These are phyloP conservation scores for Chalara sp. DNA, from an alignment of 2,329 filamentous ascomycete species.

Conservation along the genomic window DNA sequence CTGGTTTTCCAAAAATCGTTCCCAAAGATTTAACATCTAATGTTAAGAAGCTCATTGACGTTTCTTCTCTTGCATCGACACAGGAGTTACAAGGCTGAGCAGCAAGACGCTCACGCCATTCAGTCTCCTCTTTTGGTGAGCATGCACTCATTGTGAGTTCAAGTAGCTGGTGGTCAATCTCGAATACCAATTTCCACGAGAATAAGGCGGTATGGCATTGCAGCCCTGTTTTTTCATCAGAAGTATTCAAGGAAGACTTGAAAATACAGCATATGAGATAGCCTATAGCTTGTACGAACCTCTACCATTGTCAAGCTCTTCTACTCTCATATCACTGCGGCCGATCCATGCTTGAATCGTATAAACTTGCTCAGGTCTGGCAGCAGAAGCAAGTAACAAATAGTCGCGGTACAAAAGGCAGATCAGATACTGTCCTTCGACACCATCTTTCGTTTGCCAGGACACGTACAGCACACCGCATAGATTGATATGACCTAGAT, in stretches of 20 bases:
- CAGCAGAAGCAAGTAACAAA: slow-evolving; percentile 65
- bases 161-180: slow-evolving; percentile 67
- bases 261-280: neutral
- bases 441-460: slow-evolving; percentile 64
- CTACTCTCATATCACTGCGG: slow-evolving; percentile 57
- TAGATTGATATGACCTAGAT: slow-evolving; percentile 72
- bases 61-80: slow-evolving; percentile 37
- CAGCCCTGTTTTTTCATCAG: slow-evolving; percentile 48
- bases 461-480: slow-evolving; percentile 80
- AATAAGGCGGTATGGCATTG: slow-evolving; percentile 82
- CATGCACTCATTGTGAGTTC: slow-evolving; percentile 86
- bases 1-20: slow-evolving; percentile 66
- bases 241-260: neutral
- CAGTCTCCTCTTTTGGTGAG: slow-evolving; percentile 68
- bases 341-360: slow-evolving; percentile 69
- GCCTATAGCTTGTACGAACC: slow-evolving; percentile 36
- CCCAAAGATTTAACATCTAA: slow-evolving; percentile 70
- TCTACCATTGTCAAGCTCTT: slow-evolving; percentile 68
- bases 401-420: slow-evolving; percentile 78
- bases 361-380: slow-evolving; percentile 61
- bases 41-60: slow-evolving; percentile 56
- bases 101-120: slow-evolving; percentile 68
- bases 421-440: slow-evolving; percentile 76
- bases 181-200: slow-evolving; percentile 89
- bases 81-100: slow-evolving; percentile 43